Percentiles rank a stretch among this genome's conserved stretches.
Evolutionary conservation across 805 yeast species (phyloP).

Genomic region (Maudiozyma pseudohumilis): DNA sequence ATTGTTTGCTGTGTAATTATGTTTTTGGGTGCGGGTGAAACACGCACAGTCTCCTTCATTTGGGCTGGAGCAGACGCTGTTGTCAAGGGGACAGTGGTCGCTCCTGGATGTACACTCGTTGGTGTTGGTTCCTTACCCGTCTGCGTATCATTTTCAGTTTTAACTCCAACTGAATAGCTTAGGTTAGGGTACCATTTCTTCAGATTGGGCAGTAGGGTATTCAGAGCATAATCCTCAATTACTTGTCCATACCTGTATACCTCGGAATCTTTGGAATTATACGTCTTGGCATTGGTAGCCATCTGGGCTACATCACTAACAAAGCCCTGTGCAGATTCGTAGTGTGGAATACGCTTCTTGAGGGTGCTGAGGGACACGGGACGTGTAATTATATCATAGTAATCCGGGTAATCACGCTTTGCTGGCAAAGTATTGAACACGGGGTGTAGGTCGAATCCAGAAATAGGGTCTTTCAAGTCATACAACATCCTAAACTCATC

Average conservation of each 20-base stretch:
- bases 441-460: conserved; percentile 23
- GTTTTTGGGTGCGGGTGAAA: no score
- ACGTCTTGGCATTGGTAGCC: conserved; percentile 82
- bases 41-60: no score
- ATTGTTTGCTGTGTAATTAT: no score
- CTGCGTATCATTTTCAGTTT: no score
- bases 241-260: conserved; percentile 60
- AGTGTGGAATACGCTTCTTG: conserved; percentile 48
- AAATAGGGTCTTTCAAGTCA: conserved; percentile 18
- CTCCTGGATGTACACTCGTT: no score
- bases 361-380: conserved; percentile 80
- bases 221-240: conserved; percentile 33
- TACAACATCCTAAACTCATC: conserved; percentile 18
- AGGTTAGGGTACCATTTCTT: conserved; percentile 27
- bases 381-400: conserved; percentile 63
- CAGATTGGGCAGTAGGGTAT: conserved; percentile 30
- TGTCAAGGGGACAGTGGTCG: no score
- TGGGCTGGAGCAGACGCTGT: no score
- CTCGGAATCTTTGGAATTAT: conserved; percentile 59
- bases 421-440: conserved; percentile 44
- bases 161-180: conserved; percentile 35
- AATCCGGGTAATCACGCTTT: conserved; percentile 58
- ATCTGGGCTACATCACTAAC: conserved; percentile 73
- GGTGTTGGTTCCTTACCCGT: background rate
- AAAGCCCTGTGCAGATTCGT: conserved; percentile 56